phyloP scores from a whole-genome alignment of 768 basidiomycete genomes.

The Hericium coralloides region DNA sequence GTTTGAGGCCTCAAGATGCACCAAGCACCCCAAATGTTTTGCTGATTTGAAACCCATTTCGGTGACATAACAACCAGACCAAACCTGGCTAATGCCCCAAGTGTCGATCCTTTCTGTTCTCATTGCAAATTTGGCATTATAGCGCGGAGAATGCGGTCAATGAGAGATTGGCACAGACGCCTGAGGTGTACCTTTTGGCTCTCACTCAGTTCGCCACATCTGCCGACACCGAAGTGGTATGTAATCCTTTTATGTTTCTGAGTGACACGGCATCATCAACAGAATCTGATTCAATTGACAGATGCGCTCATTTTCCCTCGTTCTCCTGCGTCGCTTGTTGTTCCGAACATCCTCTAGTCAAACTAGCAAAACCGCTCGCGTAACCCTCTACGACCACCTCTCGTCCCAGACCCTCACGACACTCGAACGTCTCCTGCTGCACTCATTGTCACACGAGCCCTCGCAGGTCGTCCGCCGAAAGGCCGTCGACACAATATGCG shows the following conservation, averaged over 20 bases:
- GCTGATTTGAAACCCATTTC: no score
- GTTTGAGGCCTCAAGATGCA: no score
- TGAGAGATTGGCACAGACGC: slow-evolving; percentile 66
- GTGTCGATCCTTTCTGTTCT: not conserved
- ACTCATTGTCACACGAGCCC: slow-evolving; percentile 57
- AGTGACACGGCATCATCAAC: not conserved
- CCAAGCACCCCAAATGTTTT: no score
- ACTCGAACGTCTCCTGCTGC: slow-evolving; percentile 64
- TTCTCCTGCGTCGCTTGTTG: slow-evolving; percentile 69
- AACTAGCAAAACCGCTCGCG: slow-evolving; percentile 26
- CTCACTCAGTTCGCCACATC: slow-evolving; percentile 70
- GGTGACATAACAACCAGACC: no score
- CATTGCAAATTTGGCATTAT: not conserved
- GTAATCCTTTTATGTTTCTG: slow-evolving; percentile 19
- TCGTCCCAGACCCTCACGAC: slow-evolving; percentile 55
- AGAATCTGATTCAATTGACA: slow-evolving; percentile 18
- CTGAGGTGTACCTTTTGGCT: slow-evolving; percentile 72
- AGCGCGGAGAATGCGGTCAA: slow-evolving; percentile 80
- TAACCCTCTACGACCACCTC: slow-evolving; percentile 73
- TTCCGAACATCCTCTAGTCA: slow-evolving; percentile 48
- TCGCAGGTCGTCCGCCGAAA: slow-evolving; percentile 53
- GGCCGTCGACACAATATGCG: slow-evolving; percentile 66
- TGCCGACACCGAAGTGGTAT: slow-evolving; percentile 72
- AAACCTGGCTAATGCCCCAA: no score
- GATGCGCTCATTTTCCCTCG: slow-evolving; percentile 84